Conservation (phyloP, 345 rosid genomes). For the Rhodomyrtus tomentosa region DNA sequence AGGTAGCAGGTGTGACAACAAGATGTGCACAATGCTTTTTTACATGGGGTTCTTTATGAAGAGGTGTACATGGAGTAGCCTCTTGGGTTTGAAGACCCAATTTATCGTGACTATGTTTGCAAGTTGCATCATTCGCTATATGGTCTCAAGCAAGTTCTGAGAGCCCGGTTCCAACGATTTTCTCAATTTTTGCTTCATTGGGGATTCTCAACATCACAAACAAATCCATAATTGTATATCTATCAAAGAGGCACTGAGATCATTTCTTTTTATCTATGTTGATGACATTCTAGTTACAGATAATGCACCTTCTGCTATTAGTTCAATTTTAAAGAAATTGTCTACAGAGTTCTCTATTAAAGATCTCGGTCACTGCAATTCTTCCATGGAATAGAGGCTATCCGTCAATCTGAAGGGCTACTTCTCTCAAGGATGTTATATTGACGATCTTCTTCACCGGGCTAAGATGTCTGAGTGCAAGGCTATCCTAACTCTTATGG, state of each 20-base stretch:
- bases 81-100: background rate
- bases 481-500: background rate
- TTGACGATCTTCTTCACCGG: background rate
- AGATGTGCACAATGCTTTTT: background rate
- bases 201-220: background rate
- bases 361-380: background rate
- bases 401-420: too few species aligned
- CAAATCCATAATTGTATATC: background rate
- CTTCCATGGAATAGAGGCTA: background rate
- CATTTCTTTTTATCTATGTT: background rate
- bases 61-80: background rate
- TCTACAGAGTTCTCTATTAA: background rate
- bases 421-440: background rate
- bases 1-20: background rate
- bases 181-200: background rate
- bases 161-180: background rate
- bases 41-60: background rate
- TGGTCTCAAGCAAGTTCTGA: background rate
- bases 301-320: background rate
- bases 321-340: background rate
- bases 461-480: background rate
- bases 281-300: background rate
- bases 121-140: background rate
- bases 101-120: background rate
- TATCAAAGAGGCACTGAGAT: too few species aligned